Conservation (phyloP, 2,329 filamentous ascomycete species). For the Sphaceloma murrayae region DNA sequence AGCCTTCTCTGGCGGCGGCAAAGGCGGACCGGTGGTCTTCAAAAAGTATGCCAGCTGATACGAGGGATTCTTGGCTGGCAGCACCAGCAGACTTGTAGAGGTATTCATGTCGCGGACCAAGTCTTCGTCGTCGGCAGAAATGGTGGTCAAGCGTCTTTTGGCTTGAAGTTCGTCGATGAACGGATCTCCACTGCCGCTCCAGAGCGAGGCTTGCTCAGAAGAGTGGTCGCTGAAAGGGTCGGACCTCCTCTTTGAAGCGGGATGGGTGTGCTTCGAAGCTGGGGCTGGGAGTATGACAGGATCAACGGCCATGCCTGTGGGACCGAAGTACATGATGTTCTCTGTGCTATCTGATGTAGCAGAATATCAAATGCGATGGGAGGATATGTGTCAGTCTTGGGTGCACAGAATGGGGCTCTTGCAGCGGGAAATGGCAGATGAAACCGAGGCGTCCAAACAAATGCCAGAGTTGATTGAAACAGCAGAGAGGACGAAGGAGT, state of each 20-base stretch:
- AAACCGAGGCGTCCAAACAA: not conserved
- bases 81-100: constrained; percentile 24
- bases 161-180: not conserved
- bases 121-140: constrained; percentile 9
- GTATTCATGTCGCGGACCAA: constrained; percentile 25
- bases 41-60: constrained; percentile 33
- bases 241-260: constrained; percentile 5
- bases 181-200: not conserved
- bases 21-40: constrained; percentile 30
- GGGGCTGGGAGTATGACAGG: constrained; percentile 17
- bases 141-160: not conserved
- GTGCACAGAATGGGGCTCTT: not conserved
- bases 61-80: constrained; percentile 25
- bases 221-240: constrained; percentile 12
- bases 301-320: constrained; percentile 18
- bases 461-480: not conserved
- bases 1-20: constrained; percentile 20
- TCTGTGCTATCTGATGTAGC: not conserved
- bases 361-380: too few relatives aligned
- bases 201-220: constrained; percentile 4
- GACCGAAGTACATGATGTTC: constrained; percentile 15
- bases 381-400: too few relatives aligned
- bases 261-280: constrained; percentile 1
- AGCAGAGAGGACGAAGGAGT: not conserved
- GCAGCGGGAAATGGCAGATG: not conserved